phyloP scores from a whole-genome alignment of 1,284 basidiomycete genomes.

The Rhodotorula sp. region DNA sequence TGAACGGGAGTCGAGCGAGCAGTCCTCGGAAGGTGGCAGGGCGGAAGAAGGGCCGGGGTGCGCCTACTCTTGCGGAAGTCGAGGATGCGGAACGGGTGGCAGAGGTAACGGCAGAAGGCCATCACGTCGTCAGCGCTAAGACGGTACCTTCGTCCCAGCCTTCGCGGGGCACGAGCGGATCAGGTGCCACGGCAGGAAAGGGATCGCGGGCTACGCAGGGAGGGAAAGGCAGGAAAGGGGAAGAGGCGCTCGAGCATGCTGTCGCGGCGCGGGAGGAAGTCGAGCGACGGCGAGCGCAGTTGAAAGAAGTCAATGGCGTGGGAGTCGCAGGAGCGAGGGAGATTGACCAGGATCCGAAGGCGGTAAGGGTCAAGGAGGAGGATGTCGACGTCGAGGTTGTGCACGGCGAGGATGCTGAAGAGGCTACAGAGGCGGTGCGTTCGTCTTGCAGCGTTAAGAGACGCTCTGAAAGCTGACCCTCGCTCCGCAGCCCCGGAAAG shows the following conservation, averaged over 20 bases:
- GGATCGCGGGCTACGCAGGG: conserved; percentile 26
- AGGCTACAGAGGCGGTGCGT: conserved; percentile 9
- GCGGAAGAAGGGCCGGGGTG: background rate
- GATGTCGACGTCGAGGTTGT: conserved; percentile 37
- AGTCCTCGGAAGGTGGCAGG: background rate
- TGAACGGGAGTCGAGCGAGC: background rate
- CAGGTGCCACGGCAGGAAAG: background rate
- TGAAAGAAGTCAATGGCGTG: conserved; percentile 27
- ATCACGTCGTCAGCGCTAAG: conserved; percentile 28
- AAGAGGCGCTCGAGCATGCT: conserved; percentile 40
- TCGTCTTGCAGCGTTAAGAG: background rate
- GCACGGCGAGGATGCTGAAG: conserved; percentile 29
- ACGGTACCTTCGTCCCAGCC: conserved; percentile 13
- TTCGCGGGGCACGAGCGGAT: background rate
- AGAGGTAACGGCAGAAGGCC: background rate
- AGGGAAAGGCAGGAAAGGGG: conserved; percentile 36
- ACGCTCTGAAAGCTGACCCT: background rate
- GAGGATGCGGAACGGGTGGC: too few relatives aligned
- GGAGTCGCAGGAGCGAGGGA: conserved; percentile 22
- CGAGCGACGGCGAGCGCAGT: conserved; percentile 32
- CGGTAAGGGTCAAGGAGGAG: conserved; percentile 21
- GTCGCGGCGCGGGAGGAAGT: conserved; percentile 40
- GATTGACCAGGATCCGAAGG: background rate
- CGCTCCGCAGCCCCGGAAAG: conserved; percentile 29
- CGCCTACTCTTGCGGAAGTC: background rate